Percentiles rank a stretch among this genome's conserved stretches.
Conservation (phyloP, 257 asterid genomes). For the Voacanga thouarsii region DNA sequence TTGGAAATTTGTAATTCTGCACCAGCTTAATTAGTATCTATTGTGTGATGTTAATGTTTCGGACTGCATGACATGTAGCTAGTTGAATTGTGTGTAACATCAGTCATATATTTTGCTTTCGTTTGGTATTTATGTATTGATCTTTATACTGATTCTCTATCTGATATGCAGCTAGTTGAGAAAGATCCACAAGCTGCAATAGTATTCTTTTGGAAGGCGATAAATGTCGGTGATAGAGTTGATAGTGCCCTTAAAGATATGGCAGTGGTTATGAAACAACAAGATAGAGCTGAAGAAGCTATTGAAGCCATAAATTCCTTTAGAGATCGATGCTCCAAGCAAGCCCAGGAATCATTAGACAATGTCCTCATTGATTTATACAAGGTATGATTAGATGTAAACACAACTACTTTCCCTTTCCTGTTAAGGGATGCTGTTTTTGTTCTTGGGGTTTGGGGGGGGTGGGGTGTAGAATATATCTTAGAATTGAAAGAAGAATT, state of each 20-base stretch:
- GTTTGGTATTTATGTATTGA: slow-evolving; percentile 3
- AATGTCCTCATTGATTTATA: slow-evolving; percentile 82
- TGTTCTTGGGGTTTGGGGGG: too few species aligned
- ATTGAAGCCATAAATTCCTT: slow-evolving; percentile 80
- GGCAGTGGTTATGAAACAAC: slow-evolving; percentile 94
- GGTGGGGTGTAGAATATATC: too few species aligned
- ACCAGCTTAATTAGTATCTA: too few species aligned
- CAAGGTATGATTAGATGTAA: slow-evolving; percentile 43
- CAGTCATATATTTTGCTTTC: neutral
- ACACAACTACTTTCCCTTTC: neutral
- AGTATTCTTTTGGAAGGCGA: slow-evolving; percentile 75
- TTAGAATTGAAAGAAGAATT: neutral
- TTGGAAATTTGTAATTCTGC: neutral
- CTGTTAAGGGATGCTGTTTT: neutral
- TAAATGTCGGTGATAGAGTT: slow-evolving; percentile 77
- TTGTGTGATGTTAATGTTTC: neutral
- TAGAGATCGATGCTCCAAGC: slow-evolving; percentile 67
- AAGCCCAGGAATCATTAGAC: slow-evolving; percentile 87
- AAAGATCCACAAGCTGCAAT: slow-evolving; percentile 75
- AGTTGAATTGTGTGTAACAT: neutral
- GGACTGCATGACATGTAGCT: neutral
- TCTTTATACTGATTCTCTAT: slow-evolving; percentile 12
- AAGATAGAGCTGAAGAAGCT: slow-evolving; percentile 73
- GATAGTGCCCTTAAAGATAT: slow-evolving; percentile 92
- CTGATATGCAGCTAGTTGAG: slow-evolving; percentile 56